Percentiles rank a stretch among this genome's conserved stretches.
phyloP scores from a whole-genome alignment of 2,329 filamentous ascomycete species.

The Sclerotinia trifoliorum region DNA sequence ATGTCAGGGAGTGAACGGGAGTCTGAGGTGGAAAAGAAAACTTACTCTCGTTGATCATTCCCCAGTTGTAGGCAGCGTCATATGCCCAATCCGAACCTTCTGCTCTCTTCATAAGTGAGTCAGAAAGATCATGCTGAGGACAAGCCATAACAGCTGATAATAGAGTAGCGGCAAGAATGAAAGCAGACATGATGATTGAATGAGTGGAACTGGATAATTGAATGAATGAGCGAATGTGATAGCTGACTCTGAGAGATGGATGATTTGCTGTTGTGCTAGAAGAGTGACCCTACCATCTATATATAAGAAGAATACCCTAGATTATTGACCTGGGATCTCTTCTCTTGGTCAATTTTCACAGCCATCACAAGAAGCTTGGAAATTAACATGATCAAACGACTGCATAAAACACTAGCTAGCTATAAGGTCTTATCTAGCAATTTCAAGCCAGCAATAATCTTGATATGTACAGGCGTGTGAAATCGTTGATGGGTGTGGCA shows the following conservation, averaged over 20 bases:
- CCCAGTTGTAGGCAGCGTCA: slow-evolving; percentile 45
- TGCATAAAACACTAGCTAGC: not conserved
- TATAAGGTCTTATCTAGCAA: not conserved
- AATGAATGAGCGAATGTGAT: not conserved
- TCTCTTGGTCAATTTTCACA: not conserved
- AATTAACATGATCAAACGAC: not conserved
- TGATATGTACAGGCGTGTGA: not conserved
- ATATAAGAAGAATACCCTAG: not conserved
- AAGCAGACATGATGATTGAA: slow-evolving; percentile 5
- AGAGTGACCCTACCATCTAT: not conserved
- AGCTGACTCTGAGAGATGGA: not conserved
- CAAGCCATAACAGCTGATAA: slow-evolving; percentile 29
- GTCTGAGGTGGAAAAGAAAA: slow-evolving; percentile 2
- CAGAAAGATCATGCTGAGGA: slow-evolving; percentile 29
- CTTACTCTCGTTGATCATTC: slow-evolving; percentile 39
- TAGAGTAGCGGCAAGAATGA: slow-evolving; percentile 21
- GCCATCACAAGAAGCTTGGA: not conserved
- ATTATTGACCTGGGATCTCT: not conserved
- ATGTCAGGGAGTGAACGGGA: not conserved
- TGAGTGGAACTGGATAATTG: not conserved
- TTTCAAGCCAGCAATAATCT: not conserved
- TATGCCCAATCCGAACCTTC: slow-evolving; percentile 38
- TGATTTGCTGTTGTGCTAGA: not conserved
- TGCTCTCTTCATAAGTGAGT: slow-evolving; percentile 24
- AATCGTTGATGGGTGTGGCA: slow-evolving; percentile 1